phyloP scores from a whole-genome alignment of 1,284 basidiomycete genomes.

The Sanghuangporus baumii region DNA sequence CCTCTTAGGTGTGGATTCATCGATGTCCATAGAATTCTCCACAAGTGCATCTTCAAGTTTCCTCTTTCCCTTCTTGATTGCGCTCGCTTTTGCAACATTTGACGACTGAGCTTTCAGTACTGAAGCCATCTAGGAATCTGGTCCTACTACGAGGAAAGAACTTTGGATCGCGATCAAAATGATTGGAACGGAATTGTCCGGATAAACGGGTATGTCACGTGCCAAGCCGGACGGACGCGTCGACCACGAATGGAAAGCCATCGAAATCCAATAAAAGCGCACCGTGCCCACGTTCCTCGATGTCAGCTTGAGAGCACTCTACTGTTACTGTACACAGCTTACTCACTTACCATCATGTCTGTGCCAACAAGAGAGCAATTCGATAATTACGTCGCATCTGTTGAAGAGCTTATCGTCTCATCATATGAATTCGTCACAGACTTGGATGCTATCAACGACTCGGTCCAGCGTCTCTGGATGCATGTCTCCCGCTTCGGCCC shows the following conservation, averaged over 20 bases:
- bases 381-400: conserved; percentile 61
- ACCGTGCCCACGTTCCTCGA: background rate
- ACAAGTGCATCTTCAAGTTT: conserved; percentile 53
- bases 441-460: conserved; percentile 57
- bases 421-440: conserved; percentile 55
- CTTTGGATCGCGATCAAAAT: background rate
- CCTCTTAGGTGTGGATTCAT: conserved; percentile 38
- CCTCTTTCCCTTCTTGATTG: conserved; percentile 51
- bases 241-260: background rate
- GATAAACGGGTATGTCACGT: background rate
- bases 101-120: conserved; percentile 57
- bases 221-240: background rate
- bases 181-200: background rate
- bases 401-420: conserved; percentile 58
- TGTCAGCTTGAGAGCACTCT: background rate
- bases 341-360: conserved; percentile 13
- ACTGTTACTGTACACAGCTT: background rate
- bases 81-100: conserved; percentile 45
- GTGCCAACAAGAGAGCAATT: conserved; percentile 55
- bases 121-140: conserved; percentile 48
- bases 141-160: background rate
- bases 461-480: conserved; percentile 64
- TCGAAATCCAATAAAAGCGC: background rate
- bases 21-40: conserved; percentile 36
- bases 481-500: conserved; percentile 78